Evolutionary conservation across 495 filamentous ascomycete species (phyloP), one percentile per base, ranked within the genome.

Genomic region (Achaetomiella virescens): DNA sequence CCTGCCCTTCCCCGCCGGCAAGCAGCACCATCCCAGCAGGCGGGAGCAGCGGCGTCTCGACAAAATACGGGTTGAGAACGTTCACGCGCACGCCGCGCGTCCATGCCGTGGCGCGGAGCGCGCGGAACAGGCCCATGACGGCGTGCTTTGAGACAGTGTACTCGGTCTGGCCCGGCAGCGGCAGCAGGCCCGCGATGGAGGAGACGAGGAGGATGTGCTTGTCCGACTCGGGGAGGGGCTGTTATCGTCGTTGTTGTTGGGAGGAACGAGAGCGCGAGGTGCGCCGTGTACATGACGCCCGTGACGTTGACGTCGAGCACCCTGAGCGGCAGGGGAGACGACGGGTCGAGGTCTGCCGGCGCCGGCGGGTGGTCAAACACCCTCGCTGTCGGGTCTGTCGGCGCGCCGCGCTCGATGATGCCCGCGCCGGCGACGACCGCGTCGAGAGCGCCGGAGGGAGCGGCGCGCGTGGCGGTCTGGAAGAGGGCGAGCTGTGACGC

Each of bases 401-500:
- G 46, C 20, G 48, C 36, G 27, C 46, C 36, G 14, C 52, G 36
- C 27, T 80, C 75, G 64, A 79, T 75, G 48, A 88, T 80, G 27
- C 85, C 87, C 5, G 87, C 86, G 62, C 84, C 87, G 45, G 84
- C 83, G 50, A 88, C 78, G 0, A 89, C 81, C 25, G 75, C 74
- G 64, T 88, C 80, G 54, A 89, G 73, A 1, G 70, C 62, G 9
- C 77, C 75, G 35, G 79, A 69, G 1, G 82, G 82, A 35, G 80
- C 83, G 18, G 70, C 65, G 36, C 67, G 47, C n/a, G 74, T 65
- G n/a, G 80, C 76, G 41, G 60, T 51, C 14, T 76, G 74, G 72
- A 88, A 90, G 49, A 85, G 75, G 21, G 75, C 59, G 40, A 83
- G 75, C 57, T 87, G 85, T 40, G 77, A 79, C 37, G 78, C 54